Base-by-base conservation (phyloP, 2,329 filamentous ascomycete genomes). In the Tolypocladium ophioglossoides region DNA sequence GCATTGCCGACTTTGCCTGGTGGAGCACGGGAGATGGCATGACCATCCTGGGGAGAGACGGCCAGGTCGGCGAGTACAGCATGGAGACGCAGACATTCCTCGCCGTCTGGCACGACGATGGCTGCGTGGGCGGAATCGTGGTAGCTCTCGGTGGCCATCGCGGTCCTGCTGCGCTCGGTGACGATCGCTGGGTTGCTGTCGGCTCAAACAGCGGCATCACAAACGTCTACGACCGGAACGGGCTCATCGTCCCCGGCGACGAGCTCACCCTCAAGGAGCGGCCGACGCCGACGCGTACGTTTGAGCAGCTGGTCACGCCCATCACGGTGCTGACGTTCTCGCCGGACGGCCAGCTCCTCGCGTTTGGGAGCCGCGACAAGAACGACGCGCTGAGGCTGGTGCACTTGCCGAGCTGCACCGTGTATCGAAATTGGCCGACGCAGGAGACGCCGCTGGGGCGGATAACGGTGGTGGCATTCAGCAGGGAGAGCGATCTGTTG, bases 341-440 rank as follows among this genome's bases (percentile, higher is more conserved):
- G 18, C 85, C 88, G 0, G 92, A 97, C 69, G 91, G 91, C 1
- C 94, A 99, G 72, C 74, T 97, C 51, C 73, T 99, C 61, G 89
- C 85, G 0, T 91, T 97, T 75, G 88, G 84, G 41, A 95, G 89
- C 70, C 82, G 82, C 58, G 87, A 87, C 79, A 95, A 96, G 78
- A 86, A 86, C 67, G 91, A 96, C 71, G 89, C 91, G 0, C 73
- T 99, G 68, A 80, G 87, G 64, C 73, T 99, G 60, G 90, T 92
- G 35, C 94, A 99, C 70, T 73, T 99, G 61, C 91, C 92, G 0
- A 91, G 83, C 61, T 96, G 91, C 69, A 96, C 91, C 1, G 89
- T 97, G 22, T 99, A 94, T 77, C 84, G 86, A 64, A 99, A 99
- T 71, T 99, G 94, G 94, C 94, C 94, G 27, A 99, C 92, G 53